Conservation (phyloP, 1,284 basidiomycete species). For the Heterobasidion occidentale region DNA sequence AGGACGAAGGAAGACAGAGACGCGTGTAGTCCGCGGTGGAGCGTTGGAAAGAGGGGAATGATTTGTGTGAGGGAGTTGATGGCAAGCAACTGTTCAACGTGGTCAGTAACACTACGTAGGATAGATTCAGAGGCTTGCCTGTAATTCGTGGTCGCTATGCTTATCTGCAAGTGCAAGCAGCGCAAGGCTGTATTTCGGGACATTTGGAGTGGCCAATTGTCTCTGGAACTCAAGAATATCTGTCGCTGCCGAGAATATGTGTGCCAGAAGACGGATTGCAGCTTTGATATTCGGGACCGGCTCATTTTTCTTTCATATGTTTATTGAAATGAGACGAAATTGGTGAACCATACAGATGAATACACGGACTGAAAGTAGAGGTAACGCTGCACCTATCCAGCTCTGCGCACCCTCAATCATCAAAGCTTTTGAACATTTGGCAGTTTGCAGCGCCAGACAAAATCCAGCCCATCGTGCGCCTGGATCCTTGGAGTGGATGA, state of each 20-base stretch:
- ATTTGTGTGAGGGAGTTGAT: slow-evolving; percentile 47
- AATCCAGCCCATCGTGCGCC: slow-evolving; percentile 71
- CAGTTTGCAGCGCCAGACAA: slow-evolving; percentile 59
- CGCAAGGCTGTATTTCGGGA: slow-evolving; percentile 59
- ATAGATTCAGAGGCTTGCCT: slow-evolving; percentile 26
- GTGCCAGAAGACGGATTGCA: slow-evolving; percentile 49
- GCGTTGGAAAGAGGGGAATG: slow-evolving; percentile 57
- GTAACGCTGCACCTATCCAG: slow-evolving; percentile 59
- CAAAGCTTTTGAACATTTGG: slow-evolving; percentile 42
- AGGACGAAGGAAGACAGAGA: slow-evolving; percentile 45
- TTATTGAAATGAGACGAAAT: slow-evolving; percentile 14
- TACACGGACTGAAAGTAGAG: slow-evolving; percentile 57
- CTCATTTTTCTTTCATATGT: slow-evolving; percentile 56
- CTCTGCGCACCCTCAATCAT: slow-evolving; percentile 64
- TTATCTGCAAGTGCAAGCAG: slow-evolving; percentile 50
- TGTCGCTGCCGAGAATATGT: slow-evolving; percentile 48
- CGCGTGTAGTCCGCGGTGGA: slow-evolving; percentile 46
- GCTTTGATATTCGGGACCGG: slow-evolving; percentile 47
- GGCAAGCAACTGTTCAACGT: slow-evolving; percentile 40
- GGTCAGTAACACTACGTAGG: not conserved
- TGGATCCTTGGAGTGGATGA: slow-evolving; percentile 66
- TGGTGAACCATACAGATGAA: slow-evolving; percentile 11
- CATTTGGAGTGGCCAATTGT: slow-evolving; percentile 61
- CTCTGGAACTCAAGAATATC: slow-evolving; percentile 69
- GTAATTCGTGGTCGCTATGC: slow-evolving; percentile 39